Evolutionary conservation across 441 rosid species (phyloP).

Genomic region (Brassica balearica): DNA sequence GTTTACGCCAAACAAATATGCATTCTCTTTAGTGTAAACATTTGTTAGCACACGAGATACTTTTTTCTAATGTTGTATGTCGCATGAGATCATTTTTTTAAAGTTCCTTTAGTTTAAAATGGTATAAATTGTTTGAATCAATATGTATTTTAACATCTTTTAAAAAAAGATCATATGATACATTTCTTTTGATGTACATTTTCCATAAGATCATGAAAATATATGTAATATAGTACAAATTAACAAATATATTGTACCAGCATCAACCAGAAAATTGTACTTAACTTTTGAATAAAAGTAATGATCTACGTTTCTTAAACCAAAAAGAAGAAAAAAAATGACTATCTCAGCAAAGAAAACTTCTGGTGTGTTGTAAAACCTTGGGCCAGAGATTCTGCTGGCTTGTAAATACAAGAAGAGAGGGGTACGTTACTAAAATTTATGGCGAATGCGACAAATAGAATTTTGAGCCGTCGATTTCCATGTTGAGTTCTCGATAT

Average conservation of each 20-base stretch:
- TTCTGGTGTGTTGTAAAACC: slow-evolving; percentile 18
- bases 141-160: neutral
- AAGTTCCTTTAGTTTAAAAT: slow-evolving; percentile 1
- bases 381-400: slow-evolving; percentile 31
- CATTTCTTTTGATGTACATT: neutral
- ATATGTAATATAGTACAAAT: neutral
- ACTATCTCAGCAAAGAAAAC: neutral
- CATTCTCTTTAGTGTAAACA: neutral
- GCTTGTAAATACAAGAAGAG: slow-evolving; percentile 7
- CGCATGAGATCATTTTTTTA: neutral
- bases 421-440: slow-evolving; percentile 3
- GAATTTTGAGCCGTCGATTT: slow-evolving; percentile 29
- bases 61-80: neutral
- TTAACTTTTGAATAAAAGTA: neutral
- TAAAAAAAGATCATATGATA: neutral
- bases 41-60: neutral
- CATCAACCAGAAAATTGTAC: neutral
- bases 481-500: slow-evolving; percentile 4
- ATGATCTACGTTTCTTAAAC: slow-evolving; percentile 1
- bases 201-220: neutral
- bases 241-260: neutral
- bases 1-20: neutral
- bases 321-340: neutral
- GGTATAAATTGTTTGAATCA: neutral
- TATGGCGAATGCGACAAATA: slow-evolving; percentile 23